Conservation (phyloP, 2,329 filamentous ascomycete genomes). For the Beauveria sp. region DNA sequence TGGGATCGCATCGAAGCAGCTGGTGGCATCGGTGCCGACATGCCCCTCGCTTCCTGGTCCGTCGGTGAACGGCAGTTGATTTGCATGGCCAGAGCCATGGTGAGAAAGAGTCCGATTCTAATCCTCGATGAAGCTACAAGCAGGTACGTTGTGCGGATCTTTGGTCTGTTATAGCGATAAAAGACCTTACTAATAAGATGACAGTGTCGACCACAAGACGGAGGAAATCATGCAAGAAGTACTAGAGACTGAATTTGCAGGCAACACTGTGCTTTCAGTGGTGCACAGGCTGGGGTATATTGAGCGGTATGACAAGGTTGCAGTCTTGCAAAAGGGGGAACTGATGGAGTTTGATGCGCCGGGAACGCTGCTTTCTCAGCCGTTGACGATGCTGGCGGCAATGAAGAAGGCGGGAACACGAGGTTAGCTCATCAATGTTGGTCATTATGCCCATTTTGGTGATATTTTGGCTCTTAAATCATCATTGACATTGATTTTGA, state of each 20-base stretch:
- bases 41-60: slow-evolving; percentile 25
- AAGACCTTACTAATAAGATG: background rate
- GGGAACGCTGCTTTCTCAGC: background rate
- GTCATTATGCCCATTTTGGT: too few relatives aligned
- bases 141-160: slow-evolving; percentile 13
- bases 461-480: too few relatives aligned
- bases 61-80: slow-evolving; percentile 40
- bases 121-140: slow-evolving; percentile 33
- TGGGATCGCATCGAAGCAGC: slow-evolving; percentile 30
- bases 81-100: slow-evolving; percentile 28
- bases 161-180: background rate
- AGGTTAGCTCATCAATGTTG: too few relatives aligned
- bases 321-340: slow-evolving; percentile 49
- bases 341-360: slow-evolving; percentile 4
- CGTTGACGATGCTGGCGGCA: background rate
- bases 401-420: background rate
- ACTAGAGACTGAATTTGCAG: slow-evolving; percentile 23
- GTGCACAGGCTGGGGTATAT: slow-evolving; percentile 38
- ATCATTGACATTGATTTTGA: too few relatives aligned
- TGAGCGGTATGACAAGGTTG: slow-evolving; percentile 45
- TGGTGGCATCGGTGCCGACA: slow-evolving; percentile 29
- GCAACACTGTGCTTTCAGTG: slow-evolving; percentile 43
- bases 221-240: slow-evolving; percentile 27
- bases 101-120: slow-evolving; percentile 27
- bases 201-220: slow-evolving; percentile 26